Base-by-base conservation (phyloP, 257 asterid species). In the Capsicum baccatum region DNA sequence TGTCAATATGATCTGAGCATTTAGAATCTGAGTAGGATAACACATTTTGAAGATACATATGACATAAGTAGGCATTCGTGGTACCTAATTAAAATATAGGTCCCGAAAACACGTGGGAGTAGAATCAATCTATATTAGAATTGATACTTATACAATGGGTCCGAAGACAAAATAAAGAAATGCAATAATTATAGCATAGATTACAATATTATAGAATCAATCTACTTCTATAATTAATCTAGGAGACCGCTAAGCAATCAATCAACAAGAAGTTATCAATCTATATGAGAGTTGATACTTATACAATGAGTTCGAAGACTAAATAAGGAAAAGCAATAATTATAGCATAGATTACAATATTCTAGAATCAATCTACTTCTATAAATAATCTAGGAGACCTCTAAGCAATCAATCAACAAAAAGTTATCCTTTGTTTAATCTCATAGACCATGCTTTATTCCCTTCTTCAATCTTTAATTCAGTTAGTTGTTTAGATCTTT, bases 281-380 rank as follows among this genome's bases (percentile, higher is more conserved):
- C 33, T 26, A 26, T 26, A 26, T 26, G 33, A 26, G 33, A 26
- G 33, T 26, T 26, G 33, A 26, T 26, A 26, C 33, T 26, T 26
- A 26, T 26, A 26, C 33, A 26, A 26, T 26, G 26, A 26, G 26
- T 26, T 26, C 33, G 5, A 14, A 56, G n/a, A 56, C n/a, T 56
- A 56, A 56, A 56, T 56, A 56, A 56, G n/a, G 8, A 14, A 56
- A 56, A 8, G 14, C 15, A 56, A 56, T 56, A 14, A 56, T 56
- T 56, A 56, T 56, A 56, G 44, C 71, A 64, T 64, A 44, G 2
- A 33, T 64, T 26, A 64, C 39, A 64, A 33, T 64, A 26, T 64
- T 64, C 47, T 26, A 64, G 71, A 26, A 26, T 64, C 47, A 64
- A 64, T 64, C 71, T 64, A 64, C 71, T 64, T 16, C 71, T 64